Conservation (phyloP, 1,139 yeast species). For the Geotrichum fermentans region DNA sequence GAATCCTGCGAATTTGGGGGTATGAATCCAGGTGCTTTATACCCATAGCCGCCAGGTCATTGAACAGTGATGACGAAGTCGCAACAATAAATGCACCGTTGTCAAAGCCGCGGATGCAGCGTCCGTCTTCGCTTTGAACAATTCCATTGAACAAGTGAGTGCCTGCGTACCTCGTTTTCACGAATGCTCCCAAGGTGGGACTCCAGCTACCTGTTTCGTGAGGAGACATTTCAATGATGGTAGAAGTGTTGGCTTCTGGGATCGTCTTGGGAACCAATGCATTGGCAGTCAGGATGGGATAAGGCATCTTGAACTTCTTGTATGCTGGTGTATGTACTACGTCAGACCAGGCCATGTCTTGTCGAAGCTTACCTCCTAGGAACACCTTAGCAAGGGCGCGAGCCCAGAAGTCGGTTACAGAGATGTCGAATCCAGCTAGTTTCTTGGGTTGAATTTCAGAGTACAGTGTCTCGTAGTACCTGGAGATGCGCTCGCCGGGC, state of each 20-base stretch:
- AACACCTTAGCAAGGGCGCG: conserved; percentile 70
- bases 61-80: conserved; percentile 72
- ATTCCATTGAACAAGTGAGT: conserved; percentile 56
- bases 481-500: conserved; percentile 38
- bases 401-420: conserved; percentile 83
- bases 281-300: conserved; percentile 73
- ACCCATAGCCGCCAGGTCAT: conserved; percentile 42
- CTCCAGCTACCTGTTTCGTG: conserved; percentile 91
- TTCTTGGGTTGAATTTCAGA: conserved; percentile 53
- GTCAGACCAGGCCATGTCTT: conserved; percentile 63
- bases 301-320: conserved; percentile 63
- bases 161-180: conserved; percentile 68
- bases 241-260: conserved; percentile 58
- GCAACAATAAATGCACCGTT: conserved; percentile 73
- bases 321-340: conserved; percentile 50
- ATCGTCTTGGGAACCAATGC: conserved; percentile 64
- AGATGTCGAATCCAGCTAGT: conserved; percentile 63
- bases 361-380: conserved; percentile 49
- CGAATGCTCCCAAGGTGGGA: conserved; percentile 62
- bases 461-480: conserved; percentile 46
- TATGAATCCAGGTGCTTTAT: conserved; percentile 19
- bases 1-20: conserved; percentile 14
- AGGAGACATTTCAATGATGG: conserved; percentile 74
- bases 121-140: conserved; percentile 8
- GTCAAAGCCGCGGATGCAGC: conserved; percentile 63